Percentiles rank a stretch among this genome's conserved stretches.
These are phyloP conservation scores for Ceratocystis harringtonii DNA, from an alignment of 2,329 filamentous ascomycete species.

Conservation along the genomic window DNA sequence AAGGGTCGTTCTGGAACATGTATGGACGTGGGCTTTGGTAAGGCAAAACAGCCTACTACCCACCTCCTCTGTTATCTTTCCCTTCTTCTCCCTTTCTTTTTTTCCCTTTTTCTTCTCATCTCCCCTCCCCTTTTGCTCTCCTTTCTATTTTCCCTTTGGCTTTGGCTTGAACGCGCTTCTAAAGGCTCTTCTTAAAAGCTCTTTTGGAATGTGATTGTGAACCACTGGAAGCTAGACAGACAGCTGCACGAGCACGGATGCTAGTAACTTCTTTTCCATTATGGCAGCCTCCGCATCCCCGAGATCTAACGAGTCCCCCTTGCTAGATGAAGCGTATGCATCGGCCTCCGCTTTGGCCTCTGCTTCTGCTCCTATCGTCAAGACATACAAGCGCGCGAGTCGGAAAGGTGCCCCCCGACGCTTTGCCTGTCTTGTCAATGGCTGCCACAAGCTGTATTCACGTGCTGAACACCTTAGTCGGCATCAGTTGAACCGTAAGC, in stretches of 20 bases:
- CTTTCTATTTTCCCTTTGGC: not conserved
- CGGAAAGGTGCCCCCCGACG: slow-evolving; percentile 35
- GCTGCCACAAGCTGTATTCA: slow-evolving; percentile 67
- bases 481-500: slow-evolving; percentile 63
- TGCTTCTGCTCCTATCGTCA: not conserved
- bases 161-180: not conserved
- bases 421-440: slow-evolving; percentile 51
- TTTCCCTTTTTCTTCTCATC: not conserved
- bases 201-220: not conserved
- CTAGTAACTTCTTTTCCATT: not conserved
- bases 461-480: slow-evolving; percentile 67
- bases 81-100: not conserved
- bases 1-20: not conserved
- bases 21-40: not conserved
- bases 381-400: slow-evolving; percentile 36
- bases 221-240: not conserved
- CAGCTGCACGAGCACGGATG: not conserved
- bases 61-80: not conserved
- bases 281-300: not conserved
- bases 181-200: not conserved
- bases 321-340: not conserved
- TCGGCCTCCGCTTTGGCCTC: not conserved
- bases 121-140: not conserved
- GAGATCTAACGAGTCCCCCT: not conserved
- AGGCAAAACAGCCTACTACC: not conserved